Conservation (phyloP, 805 yeast genomes). For the Cyberlindnera xylosilytica region DNA sequence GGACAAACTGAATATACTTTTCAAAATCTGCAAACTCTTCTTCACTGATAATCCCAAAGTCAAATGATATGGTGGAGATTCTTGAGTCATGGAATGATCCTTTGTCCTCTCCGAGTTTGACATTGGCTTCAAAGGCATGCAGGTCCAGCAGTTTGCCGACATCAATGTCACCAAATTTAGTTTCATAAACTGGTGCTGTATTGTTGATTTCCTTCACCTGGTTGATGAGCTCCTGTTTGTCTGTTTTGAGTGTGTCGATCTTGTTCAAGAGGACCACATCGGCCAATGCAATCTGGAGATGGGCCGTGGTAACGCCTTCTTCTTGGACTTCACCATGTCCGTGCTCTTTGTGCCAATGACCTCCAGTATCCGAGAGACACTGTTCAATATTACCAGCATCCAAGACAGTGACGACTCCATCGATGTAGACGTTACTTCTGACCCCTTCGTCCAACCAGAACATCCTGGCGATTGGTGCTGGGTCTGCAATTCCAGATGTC, state of each 20-base stretch:
- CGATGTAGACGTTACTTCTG: slow-evolving; percentile 79
- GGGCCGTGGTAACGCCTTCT: slow-evolving; percentile 69
- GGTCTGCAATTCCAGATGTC: slow-evolving; percentile 96
- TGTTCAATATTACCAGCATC: slow-evolving; percentile 66
- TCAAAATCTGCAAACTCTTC: slow-evolving; percentile 49
- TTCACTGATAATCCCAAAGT: slow-evolving; percentile 35
- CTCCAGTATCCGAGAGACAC: slow-evolving; percentile 69
- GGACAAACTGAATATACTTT: slow-evolving; percentile 58
- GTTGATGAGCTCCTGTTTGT: slow-evolving; percentile 31
- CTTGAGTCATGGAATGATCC: slow-evolving; percentile 46
- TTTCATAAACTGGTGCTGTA: slow-evolving; percentile 61
- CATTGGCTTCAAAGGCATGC: slow-evolving; percentile 64
- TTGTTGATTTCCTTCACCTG: slow-evolving; percentile 58
- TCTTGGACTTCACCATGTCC: slow-evolving; percentile 40
- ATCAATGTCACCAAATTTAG: slow-evolving; percentile 75
- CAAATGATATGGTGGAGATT: slow-evolving; percentile 50
- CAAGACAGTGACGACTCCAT: slow-evolving; percentile 86
- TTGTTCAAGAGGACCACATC: slow-evolving; percentile 82
- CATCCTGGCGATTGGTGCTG: slow-evolving; percentile 95
- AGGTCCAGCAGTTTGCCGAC: slow-evolving; percentile 66
- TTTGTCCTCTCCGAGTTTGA: slow-evolving; percentile 24
- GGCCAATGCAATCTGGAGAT: slow-evolving; percentile 85
- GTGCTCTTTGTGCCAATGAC: slow-evolving; percentile 60
- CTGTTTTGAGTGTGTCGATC: slow-evolving; percentile 48
- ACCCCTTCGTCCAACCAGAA: slow-evolving; percentile 96